Conservation (phyloP, 2,329 filamentous ascomycete genomes). For the Albifimbria verrucaria region DNA sequence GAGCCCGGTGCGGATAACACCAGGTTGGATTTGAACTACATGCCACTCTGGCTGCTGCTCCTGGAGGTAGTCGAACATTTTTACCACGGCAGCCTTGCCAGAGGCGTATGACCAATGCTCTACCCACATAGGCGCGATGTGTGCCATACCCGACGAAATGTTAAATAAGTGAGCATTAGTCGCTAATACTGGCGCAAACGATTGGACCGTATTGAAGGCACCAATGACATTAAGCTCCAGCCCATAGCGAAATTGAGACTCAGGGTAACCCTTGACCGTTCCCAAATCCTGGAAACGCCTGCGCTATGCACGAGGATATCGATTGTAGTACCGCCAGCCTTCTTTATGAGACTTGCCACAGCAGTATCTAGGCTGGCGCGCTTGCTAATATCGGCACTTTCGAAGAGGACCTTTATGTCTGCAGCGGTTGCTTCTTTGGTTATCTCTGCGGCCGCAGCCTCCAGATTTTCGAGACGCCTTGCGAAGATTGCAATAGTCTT, state of each 20-base stretch:
- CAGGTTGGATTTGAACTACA: slow-evolving; percentile 38
- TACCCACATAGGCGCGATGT: slow-evolving; percentile 15
- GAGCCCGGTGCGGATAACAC: slow-evolving; percentile 35
- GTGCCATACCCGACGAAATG: slow-evolving; percentile 14
- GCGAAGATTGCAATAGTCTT: slow-evolving; percentile 34
- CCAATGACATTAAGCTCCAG: slow-evolving; percentile 21
- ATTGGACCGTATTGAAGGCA: slow-evolving; percentile 19
- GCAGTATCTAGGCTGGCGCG: neutral
- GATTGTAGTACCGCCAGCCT: slow-evolving; percentile 21
- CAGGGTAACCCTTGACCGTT: neutral
- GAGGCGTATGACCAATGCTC: slow-evolving; percentile 24
- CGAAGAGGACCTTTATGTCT: slow-evolving; percentile 34
- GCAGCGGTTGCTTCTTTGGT: slow-evolving; percentile 48
- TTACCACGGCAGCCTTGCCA: slow-evolving; percentile 30
- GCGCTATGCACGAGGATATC: slow-evolving; percentile 29
- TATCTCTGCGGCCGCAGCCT: slow-evolving; percentile 17
- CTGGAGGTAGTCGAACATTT: slow-evolving; percentile 31
- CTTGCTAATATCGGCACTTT: slow-evolving; percentile 24
- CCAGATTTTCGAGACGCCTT: slow-evolving; percentile 26
- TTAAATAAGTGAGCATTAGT: slow-evolving; percentile 16
- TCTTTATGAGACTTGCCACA: neutral
- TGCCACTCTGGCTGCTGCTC: slow-evolving; percentile 31
- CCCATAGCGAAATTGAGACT: slow-evolving; percentile 4
- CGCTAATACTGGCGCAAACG: slow-evolving; percentile 15
- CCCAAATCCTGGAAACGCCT: slow-evolving; percentile 4